Base-by-base conservation (phyloP, 805 yeast species). In the Aciculoconidium aculeatum region DNA sequence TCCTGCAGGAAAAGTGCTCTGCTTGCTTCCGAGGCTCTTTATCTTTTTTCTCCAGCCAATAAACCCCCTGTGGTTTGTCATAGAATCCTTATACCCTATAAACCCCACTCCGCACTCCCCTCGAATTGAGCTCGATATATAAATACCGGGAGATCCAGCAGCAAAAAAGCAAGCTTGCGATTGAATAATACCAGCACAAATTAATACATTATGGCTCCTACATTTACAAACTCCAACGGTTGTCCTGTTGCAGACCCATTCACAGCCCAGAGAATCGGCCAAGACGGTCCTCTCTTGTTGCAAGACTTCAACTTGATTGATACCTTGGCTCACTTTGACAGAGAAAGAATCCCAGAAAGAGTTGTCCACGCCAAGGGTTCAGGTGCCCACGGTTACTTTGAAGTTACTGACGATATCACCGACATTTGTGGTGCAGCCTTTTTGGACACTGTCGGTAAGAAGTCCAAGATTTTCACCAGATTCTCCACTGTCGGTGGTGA, bases 401-500 rank as follows among this genome's bases (percentile, higher is more conserved):
- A 70, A 46, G 63, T 70, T 42, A 73, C 80, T 14, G 77, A 75
- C 48, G 56, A 51, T 39, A 50, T 51, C 45, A 42, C 52, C 26
- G 56, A 51, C 41, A 27, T 51, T 25, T 40, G 48, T 30, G 40
- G 46, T 21, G 28, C 54, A 24, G 46, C 46, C 23, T 47, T 51
- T 40, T 46, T 51, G 41, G 46, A 46, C 51, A 44, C 49, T 15
- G 37, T 51, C 12, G 56, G 56, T 25, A 51, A 51, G 49, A 51
- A 50, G 44, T 50, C 56, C 40, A 39, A 35, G 37, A 31, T 65
- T 31, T 46, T 62, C 20, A 52, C 65, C 22, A 65, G 82, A 35
- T 74, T 76, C 56, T 72, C 80, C 28, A 76, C 83, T 12, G 85
- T 77, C 19, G 83, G 81, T 37, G 83, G 83, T 28, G 84, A 78